Evolutionary conservation across 257 asterid genomes (phyloP), one percentile per base, ranked within the genome.

Genomic region (Salvia rosmarinus): DNA sequence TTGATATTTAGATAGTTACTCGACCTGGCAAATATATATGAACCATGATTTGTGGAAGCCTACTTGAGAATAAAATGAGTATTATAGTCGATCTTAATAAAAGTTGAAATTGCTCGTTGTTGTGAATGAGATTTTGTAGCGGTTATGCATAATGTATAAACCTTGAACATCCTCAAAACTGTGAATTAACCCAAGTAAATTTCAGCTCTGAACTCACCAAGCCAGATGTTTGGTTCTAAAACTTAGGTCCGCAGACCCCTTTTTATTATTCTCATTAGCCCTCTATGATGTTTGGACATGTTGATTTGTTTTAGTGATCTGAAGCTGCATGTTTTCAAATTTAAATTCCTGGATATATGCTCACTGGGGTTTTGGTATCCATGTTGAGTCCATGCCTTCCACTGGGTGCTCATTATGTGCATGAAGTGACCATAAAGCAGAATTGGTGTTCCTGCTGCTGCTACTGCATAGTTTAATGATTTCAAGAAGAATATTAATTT

Each of bases 221-320:
- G 68, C 63, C 20, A 20, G 73, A 25, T 60, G 14, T 43, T 44
- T 35, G 28, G 50, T 74, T 52, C 50, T 56, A 66, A 25, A 25
- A 25, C 30, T 25, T 25, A 25, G 1, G 30, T 25, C 30, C 57
- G 9, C 20, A 19, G 74, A 47, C 67, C 14, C 57, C 60, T 8
- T 32, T 5, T 1, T 59, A 16, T 21, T 14, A 8, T n/a, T 50
- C 10, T 19, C 37, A 25, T 73, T 14, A 51, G 44, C 21, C 35
- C 64, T 51, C 9, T 60, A 17, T 73, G 46, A 63, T 43, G 42
- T 9, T n/a, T 37, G 47, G 32, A 20, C 35, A 32, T 49, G 23
- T 44, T 58, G 42, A 9, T 37, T 37, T 37, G 42, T 37, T 1
- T 70, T 64, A 11, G 40, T 43, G 12, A 42, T 64, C 49, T 6